Evolutionary conservation across 345 rosid genomes (phyloP).

Genomic region (Eucalyptus cloeziana): DNA sequence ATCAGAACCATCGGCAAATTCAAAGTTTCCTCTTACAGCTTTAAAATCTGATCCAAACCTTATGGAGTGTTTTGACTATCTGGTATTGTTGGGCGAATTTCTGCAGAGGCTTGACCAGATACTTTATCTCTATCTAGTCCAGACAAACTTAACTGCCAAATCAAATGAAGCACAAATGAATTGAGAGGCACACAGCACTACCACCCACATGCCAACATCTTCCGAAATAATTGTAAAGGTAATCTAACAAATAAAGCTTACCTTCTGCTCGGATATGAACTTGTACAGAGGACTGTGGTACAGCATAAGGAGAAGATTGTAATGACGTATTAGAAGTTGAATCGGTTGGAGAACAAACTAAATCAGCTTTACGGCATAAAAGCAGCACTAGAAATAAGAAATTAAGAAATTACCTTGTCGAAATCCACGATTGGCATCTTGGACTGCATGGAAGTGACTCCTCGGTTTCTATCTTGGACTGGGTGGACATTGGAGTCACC

Average conservation of each 20-base stretch:
- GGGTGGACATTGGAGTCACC: conserved; percentile 37
- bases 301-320: conserved; percentile 5
- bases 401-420: conserved; percentile 42
- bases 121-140: conserved; percentile 65
- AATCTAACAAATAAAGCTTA: conserved; percentile 7
- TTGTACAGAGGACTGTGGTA: conserved; percentile 86
- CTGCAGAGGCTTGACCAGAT: conserved; percentile 83
- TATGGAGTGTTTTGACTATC: conserved; percentile 20
- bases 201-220: background rate
- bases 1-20: background rate
- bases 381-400: background rate
- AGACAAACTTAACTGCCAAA: conserved; percentile 58
- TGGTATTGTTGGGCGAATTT: conserved; percentile 23
- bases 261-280: conserved; percentile 76
- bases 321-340: background rate
- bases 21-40: background rate
- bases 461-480: conserved; percentile 27
- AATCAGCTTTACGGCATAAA: background rate
- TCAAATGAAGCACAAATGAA: background rate
- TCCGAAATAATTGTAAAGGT: background rate
- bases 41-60: background rate
- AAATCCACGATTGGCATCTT: conserved; percentile 24
- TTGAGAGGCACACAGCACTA: background rate
- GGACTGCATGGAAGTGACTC: conserved; percentile 22
- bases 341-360: background rate